Base-by-base conservation (phyloP, 768 basidiomycete species). In the Hebeloma cylindrosporum region DNA sequence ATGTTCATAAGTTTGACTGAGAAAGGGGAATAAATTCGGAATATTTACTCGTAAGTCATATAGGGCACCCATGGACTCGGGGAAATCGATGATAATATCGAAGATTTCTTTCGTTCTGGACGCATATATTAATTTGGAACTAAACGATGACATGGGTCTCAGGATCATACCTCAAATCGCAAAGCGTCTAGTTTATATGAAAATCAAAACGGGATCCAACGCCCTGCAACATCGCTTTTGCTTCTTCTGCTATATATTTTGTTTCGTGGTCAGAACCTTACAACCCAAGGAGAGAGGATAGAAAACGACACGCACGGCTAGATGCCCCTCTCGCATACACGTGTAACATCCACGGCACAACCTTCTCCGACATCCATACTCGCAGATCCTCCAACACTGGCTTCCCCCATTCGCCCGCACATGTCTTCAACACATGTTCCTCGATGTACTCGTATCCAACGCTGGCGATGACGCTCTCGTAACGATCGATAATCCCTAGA, bases 1-100 rank as follows among this genome's bases (percentile, higher is more conserved):
- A n/a, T n/a, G 10, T 32, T 41, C 20, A 25, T 43, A 38, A 48
- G 20, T 16, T 10, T 13, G 16, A 29, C 31, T 20, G 20, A 34
- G 28, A 28, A 11, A 3, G 35, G 43, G 4, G 16, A 27, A 36
- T 23, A 7, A 20, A 30, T 28, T 16, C 9, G 21, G 27, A n/a
- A 11, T 1, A 41, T 50, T 8, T 48, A 90, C 93, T 68, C 80
- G 87, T 14, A 98, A 72, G 66, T 99, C 96, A 45, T 86, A 77
- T 14, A 98, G 67, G 0, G 93, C 93, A 3, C 85, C 82, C 52
- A 71, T 74, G 0, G 94, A 95, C 48, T 93, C 88, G 0, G 95
- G 93, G 55, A 82, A 94, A 57, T 95, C 91, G 43, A 97, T 83
- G 46, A 98, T 95, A 44, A 98, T 96, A 53, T 95, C 92, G 59